Evolutionary conservation across 2,329 filamentous ascomycete species (phyloP), one percentile per base, ranked within the genome.

Genomic region (Pseudocercospora crystallina): DNA sequence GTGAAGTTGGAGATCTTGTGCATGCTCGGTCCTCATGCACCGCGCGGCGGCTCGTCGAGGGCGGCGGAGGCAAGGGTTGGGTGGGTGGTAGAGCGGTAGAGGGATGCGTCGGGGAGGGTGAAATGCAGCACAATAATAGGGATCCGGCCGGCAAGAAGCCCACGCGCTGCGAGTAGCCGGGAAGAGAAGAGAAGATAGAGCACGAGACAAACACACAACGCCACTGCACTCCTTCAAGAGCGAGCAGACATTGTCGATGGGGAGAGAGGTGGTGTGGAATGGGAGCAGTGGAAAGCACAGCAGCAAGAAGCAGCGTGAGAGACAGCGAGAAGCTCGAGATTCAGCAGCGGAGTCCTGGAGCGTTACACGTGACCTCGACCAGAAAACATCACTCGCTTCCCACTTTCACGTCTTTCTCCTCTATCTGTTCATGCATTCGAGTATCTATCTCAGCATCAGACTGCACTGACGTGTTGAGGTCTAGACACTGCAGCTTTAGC

Each of bases 1-100:
- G 81, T 84, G 69, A 85, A 83, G 73, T 84, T 84, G 66, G 80
- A 80, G 68, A 85, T 84, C 72, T 84, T 84, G 74, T 85, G 82
- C 82, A 85, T 85, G 68, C 64, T 57, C 36, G 44, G 50, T 32
- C 41, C 41, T 43, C 54, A 57, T 56, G 49, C 56, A 55, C 51
- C 49, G 52, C 46, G 47, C 47, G 47, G 43, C 11, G 26, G 47
- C 17, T 26, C 43, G 38, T 26, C 51, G 51, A 26, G 43, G 40
- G 47, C 33, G 48, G 57, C 33, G 51, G 49, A 32, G 42, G 42
- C 45, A 44, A 37, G 49, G 52, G 31, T 26, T 44, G 41, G 31
- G 37, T 31, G n/a, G 15, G 41, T 31, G 39, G 36, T 46, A 40
- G 34, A 26, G 20, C 20, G 20, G 20, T 26, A 26, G 20, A 26